Evolutionary conservation across 352 stramenopile genomes (phyloP).

Genomic region (Peronospora destructor): DNA sequence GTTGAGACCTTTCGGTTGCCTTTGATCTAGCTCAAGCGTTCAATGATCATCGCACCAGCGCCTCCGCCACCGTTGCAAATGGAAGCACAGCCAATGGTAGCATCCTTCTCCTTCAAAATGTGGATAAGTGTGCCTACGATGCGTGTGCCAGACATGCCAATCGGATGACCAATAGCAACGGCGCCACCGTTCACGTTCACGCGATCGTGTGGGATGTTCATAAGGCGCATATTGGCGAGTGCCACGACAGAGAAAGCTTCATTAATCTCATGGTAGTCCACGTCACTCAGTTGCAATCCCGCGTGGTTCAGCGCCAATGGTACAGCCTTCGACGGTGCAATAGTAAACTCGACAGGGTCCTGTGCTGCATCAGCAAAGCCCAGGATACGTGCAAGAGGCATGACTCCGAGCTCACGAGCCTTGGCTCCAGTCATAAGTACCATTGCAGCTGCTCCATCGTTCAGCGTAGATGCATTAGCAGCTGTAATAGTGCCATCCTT

Average conservation of each 20-base stretch:
- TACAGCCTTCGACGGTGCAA: constrained; percentile 91
- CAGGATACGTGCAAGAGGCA: constrained; percentile 65
- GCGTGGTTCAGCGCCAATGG: constrained; percentile 89
- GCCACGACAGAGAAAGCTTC: constrained; percentile 97
- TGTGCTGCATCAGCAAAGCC: constrained; percentile 82
- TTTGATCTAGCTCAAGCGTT: constrained; percentile 65
- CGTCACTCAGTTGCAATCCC: constrained; percentile 85
- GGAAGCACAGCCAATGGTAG: constrained; percentile 91
- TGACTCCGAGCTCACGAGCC: constrained; percentile 75
- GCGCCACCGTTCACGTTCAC: constrained; percentile 97
- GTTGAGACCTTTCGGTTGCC: constrained; percentile 1
- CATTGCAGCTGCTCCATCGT: constrained; percentile 94
- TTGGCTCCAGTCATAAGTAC: constrained; percentile 93
- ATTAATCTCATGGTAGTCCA: constrained; percentile 99
- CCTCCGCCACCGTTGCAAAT: constrained; percentile 99
- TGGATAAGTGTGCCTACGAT: constrained; percentile 94
- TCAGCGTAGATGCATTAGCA: constrained; percentile 95
- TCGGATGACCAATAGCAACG: constrained; percentile 77
- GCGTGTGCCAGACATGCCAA: constrained; percentile 84
- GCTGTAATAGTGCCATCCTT: constrained; percentile 95
- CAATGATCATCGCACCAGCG: constrained; percentile 93
- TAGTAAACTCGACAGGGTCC: constrained; percentile 94
- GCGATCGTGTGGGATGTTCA: constrained; percentile 88
- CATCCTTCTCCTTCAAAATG: constrained; percentile 92
- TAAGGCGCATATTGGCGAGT: constrained; percentile 91